Conservation (phyloP, 2,329 filamentous ascomycete species). For the Knufia fluminis region DNA sequence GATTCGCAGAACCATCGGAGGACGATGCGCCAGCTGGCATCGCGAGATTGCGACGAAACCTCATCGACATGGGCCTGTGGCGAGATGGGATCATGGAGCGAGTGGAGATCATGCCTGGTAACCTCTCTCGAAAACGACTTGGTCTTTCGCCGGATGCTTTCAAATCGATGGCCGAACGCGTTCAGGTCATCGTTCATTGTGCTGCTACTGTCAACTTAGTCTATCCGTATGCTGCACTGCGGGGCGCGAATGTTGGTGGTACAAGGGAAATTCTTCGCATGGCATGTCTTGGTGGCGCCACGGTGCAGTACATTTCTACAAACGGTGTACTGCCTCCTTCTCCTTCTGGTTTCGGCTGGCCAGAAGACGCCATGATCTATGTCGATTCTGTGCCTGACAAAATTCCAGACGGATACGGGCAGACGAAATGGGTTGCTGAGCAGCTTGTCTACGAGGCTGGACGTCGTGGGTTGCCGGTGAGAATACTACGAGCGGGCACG, state of each 20-base stretch:
- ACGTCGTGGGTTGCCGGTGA: conserved; percentile 58
- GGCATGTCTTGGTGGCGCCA: conserved; percentile 57
- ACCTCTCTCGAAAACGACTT: conserved; percentile 58
- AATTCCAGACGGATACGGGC: conserved; percentile 64
- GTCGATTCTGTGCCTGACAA: conserved; percentile 61
- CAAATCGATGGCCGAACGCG: conserved; percentile 52
- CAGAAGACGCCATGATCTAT: conserved; percentile 57
- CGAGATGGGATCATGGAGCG: conserved; percentile 67
- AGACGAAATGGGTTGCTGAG: conserved; percentile 75
- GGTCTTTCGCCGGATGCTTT: conserved; percentile 59
- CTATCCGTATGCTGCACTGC: conserved; percentile 65
- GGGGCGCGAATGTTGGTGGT: conserved; percentile 68
- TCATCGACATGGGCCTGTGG: conserved; percentile 72
- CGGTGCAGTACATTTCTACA: conserved; percentile 69
- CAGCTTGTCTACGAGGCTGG: conserved; percentile 62
- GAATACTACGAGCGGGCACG: conserved; percentile 64
- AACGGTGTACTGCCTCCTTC: conserved; percentile 70
- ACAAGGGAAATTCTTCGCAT: conserved; percentile 65
- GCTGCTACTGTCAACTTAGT: conserved; percentile 72
- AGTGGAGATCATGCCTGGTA: conserved; percentile 65
- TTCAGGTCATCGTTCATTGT: conserved; percentile 68
- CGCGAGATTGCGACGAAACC: conserved; percentile 62
- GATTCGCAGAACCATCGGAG: conserved; percentile 58
- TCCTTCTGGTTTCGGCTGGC: conserved; percentile 58
- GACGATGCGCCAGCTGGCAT: conserved; percentile 58